A percentile compares a stretch with the other conserved stretches of the same genome.
These are phyloP conservation scores for Centella asiatica DNA, from an alignment of 129 eudicot species.

Conservation along the genomic window DNA sequence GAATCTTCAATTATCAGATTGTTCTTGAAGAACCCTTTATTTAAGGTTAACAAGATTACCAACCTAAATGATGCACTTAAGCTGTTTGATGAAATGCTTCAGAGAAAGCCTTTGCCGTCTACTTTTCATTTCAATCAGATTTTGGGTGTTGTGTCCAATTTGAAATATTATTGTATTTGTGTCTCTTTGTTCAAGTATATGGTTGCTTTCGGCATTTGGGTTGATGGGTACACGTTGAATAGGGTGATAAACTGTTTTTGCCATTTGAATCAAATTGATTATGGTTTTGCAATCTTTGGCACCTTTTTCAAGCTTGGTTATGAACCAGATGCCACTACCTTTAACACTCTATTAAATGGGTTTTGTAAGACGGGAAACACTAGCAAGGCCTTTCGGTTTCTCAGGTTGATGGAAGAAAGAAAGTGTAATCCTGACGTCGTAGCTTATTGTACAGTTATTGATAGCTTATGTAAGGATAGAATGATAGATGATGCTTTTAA, in stretches of 20 bases:
- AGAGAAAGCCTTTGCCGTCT: neutral
- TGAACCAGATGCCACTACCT: constrained; percentile 9
- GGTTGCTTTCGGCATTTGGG: neutral
- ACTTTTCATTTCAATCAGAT: neutral
- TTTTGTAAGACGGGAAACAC: constrained; percentile 23
- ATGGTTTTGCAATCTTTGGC: constrained; percentile 20
- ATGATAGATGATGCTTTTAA: constrained; percentile 2
- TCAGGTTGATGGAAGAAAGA: neutral
- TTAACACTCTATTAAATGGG: constrained; percentile 20
- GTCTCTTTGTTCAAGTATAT: neutral
- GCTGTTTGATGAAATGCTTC: neutral
- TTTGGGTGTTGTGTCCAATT: neutral
- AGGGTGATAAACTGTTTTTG: constrained; percentile 1
- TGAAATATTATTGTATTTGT: neutral
- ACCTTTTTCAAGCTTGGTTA: constrained; percentile 18
- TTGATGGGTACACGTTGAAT: neutral
- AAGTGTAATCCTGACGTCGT: neutral
- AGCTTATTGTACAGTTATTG: neutral
- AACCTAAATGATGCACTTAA: neutral
- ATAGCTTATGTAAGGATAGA: constrained; percentile 7
- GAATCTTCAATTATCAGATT: no score
- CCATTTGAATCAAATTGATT: neutral
- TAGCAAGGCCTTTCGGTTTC: neutral
- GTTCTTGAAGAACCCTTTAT: no score
- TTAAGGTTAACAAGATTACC: no score